phyloP scores from a whole-genome alignment of 805 yeast species.

The Ogataea polymorpha region DNA sequence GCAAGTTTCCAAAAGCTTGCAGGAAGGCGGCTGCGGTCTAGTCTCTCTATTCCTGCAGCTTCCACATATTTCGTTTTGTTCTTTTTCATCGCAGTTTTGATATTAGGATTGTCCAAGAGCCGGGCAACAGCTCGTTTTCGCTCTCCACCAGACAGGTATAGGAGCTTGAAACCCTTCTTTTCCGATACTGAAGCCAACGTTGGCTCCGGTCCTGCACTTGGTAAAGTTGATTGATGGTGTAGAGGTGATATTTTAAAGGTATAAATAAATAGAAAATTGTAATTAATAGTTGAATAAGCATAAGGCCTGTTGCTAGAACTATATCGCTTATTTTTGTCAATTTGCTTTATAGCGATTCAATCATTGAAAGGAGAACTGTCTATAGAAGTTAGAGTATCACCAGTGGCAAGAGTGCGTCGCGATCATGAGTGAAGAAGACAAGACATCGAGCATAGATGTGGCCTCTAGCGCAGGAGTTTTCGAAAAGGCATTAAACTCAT shows the following conservation, averaged over 20 bases:
- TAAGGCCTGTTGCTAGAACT: too few relatives aligned
- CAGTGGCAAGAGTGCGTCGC: constrained; percentile 3
- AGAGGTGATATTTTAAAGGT: not conserved
- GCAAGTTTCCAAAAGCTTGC: constrained; percentile 8
- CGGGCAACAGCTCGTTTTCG: not conserved
- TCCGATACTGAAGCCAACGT: constrained; percentile 8
- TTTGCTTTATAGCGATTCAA: not conserved
- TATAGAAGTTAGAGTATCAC: not conserved
- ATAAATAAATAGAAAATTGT: not conserved
- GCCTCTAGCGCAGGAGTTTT: constrained; percentile 26
- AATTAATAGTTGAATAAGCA: not conserved
- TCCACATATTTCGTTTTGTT: constrained; percentile 10
- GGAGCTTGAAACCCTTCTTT: constrained; percentile 4
- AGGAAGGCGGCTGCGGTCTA: constrained; percentile 11
- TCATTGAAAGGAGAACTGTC: too few relatives aligned
- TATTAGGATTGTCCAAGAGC: constrained; percentile 1
- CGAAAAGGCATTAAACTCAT: constrained; percentile 61
- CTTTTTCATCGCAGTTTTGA: constrained; percentile 4
- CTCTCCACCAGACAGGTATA: not conserved
- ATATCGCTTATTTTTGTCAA: not conserved
- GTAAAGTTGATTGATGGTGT: constrained; percentile 9
- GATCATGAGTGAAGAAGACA: constrained; percentile 8
- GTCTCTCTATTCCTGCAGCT: constrained; percentile 5
- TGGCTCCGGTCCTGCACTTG: constrained; percentile 3
- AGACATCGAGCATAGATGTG: constrained; percentile 8